Conservation (phyloP, 768 basidiomycete species). For the Trametes cubensis region DNA sequence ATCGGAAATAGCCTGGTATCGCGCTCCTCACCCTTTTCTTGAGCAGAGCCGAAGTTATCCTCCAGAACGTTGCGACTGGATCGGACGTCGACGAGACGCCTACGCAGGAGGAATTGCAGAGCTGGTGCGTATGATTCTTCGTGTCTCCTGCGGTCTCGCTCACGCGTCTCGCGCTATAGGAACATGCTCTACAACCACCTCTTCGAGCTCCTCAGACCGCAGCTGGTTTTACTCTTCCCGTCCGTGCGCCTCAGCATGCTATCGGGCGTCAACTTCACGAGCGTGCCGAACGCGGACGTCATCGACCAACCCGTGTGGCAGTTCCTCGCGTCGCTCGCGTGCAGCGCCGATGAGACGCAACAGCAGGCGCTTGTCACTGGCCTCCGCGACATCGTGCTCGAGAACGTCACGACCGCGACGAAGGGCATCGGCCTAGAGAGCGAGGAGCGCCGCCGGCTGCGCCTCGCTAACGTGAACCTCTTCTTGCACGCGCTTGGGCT, state of each 20-base stretch:
- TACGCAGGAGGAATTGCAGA: constrained; percentile 73
- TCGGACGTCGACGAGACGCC: constrained; percentile 39
- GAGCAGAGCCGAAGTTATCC: constrained; percentile 91
- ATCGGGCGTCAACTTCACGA: constrained; percentile 38
- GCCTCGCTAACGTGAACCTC: constrained; percentile 91
- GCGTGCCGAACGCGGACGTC: constrained; percentile 54
- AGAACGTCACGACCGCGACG: constrained; percentile 80
- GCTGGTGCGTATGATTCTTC: constrained; percentile 56
- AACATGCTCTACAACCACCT: constrained; percentile 86
- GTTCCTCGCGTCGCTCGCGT: constrained; percentile 86
- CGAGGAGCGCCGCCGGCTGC: constrained; percentile 70
- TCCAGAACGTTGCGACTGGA: constrained; percentile 62
- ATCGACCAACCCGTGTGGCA: constrained; percentile 95
- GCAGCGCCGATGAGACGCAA: constrained; percentile 83
- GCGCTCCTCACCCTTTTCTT: constrained; percentile 89
- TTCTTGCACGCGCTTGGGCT: constrained; percentile 81
- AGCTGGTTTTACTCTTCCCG: constrained; percentile 84
- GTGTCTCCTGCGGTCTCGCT: background rate
- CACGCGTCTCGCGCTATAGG: constrained; percentile 48
- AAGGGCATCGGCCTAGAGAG: constrained; percentile 75
- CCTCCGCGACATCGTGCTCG: constrained; percentile 90
- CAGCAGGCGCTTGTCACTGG: constrained; percentile 85
- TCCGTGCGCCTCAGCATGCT: constrained; percentile 71
- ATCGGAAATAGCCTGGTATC: constrained; percentile 74
- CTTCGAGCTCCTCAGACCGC: constrained; percentile 76